Evolutionary conservation across 2,329 filamentous ascomycete genomes (phyloP).

Genomic region (Allantophomopsis lycopodina): DNA sequence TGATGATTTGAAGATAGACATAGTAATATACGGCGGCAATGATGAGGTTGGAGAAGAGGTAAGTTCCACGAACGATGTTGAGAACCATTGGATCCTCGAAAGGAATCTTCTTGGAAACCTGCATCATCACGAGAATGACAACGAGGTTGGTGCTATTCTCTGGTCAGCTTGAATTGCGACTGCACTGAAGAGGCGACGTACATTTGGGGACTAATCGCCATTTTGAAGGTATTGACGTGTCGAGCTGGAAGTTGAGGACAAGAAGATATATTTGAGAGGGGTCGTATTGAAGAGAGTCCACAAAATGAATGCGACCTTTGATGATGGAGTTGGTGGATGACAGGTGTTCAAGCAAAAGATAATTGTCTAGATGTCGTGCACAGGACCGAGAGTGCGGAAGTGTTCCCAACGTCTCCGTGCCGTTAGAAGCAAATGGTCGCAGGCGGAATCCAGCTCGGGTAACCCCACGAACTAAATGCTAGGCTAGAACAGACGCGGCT

Average conservation of each 20-base stretch:
- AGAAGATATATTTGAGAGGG: no score
- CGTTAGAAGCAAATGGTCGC: no score
- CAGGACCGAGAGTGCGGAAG: no score
- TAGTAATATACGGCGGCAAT: slow-evolving; percentile 79
- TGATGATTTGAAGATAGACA: slow-evolving; percentile 74
- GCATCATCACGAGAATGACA: slow-evolving; percentile 97
- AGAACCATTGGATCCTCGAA: slow-evolving; percentile 77
- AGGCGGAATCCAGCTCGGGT: no score
- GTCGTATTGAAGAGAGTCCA: no score
- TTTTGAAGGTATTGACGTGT: slow-evolving; percentile 24
- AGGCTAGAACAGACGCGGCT: no score
- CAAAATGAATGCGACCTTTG: no score
- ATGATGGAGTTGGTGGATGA: no score
- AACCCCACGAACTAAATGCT: no score
- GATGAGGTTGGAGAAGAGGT: slow-evolving; percentile 60
- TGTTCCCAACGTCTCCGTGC: no score
- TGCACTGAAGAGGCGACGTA: slow-evolving; percentile 18
- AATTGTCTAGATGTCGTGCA: no score
- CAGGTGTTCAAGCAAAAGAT: no score
- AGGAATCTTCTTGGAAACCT: slow-evolving; percentile 88
- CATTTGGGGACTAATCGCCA: slow-evolving; percentile 54
- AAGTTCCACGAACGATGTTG: slow-evolving; percentile 47
- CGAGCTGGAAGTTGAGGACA: neutral
- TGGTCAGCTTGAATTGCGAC: slow-evolving; percentile 3
- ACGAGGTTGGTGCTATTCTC: slow-evolving; percentile 66